Evolutionary conservation across 2,329 filamentous ascomycete genomes (phyloP), one percentile per base, ranked within the genome.

Genomic region (Colletotrichum cordylinicola): DNA sequence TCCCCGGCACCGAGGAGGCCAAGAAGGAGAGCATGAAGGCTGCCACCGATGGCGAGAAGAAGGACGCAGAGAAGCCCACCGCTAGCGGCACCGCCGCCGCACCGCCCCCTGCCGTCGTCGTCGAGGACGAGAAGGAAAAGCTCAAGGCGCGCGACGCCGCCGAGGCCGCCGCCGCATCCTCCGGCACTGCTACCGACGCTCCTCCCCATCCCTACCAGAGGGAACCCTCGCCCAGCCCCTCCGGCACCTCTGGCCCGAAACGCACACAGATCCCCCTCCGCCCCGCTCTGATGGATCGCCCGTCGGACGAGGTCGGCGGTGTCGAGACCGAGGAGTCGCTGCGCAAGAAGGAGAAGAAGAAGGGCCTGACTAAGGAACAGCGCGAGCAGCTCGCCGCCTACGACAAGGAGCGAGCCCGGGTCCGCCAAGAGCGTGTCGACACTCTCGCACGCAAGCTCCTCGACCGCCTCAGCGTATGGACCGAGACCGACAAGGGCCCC

Each of bases 391-490:
- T 99, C 37, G 93, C 93, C 6, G 96, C 95, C 4, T 96, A 96
- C 81, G 97, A 99, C 83, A 90, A 92, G 79, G 96, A 99, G 88
- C 93, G 97, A 27, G 92, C 93, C 76, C 91, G 90, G 79, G 92
- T 98, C 77, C 94, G 97, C 58, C 93, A 98, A 82, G 96, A 99
- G 85, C 95, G 97, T 77, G 95, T 99, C 31, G 92, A 95, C 76
- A 97, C 92, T 8, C 90, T 99, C 18, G 89, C 93, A 15, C 92
- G 93, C 83, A 98, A 98, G 87, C 91, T 99, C 29, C 87, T 97
- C 76, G 95, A 98, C 84, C 94, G 96, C 74, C 92, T 98, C 82
- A 96, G 94, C 78, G 93, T 98, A 56, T 98, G 96, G 96, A 98
- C 97, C 8, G 97, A 99, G 88, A 98, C 96, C 5, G 97, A 98